Percentiles rank a stretch among this genome's conserved stretches.
These are phyloP conservation scores for Vicia sativa DNA, from an alignment of 306 rosid genomes.

Conservation along the genomic window DNA sequence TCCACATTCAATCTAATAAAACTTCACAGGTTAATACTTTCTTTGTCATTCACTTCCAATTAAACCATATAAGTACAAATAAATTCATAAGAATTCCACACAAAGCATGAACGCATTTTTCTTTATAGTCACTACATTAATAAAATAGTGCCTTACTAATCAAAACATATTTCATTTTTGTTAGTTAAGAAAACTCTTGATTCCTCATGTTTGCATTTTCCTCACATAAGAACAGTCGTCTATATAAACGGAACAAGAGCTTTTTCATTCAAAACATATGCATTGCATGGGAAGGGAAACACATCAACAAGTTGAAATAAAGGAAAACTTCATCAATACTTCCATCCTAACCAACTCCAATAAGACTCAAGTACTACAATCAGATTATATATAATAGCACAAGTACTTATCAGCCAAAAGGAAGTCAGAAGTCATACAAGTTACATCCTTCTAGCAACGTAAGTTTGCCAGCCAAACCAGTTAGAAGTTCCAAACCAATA, in stretches of 20 bases:
- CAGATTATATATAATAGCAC: neutral
- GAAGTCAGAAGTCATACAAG: conserved; percentile 5
- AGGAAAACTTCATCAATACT: neutral
- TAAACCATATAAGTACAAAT: conserved; percentile 11
- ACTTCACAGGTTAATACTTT: neutral
- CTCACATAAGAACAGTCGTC: neutral
- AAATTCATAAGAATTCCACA: conserved; percentile 18
- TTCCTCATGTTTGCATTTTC: conserved; percentile 20
- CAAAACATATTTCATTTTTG: conserved; percentile 6
- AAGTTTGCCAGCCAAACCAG: neutral
- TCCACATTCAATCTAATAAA: conserved; percentile 10
- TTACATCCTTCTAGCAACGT: conserved; percentile 8
- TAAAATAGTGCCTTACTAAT: neutral
- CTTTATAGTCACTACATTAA: neutral
- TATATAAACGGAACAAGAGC: conserved; percentile 3
- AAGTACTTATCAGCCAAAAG: neutral
- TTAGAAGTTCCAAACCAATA: neutral
- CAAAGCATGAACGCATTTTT: neutral
- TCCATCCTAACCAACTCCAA: conserved; percentile 29
- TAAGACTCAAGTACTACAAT: neutral
- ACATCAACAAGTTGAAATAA: conserved; percentile 9
- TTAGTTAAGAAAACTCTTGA: neutral
- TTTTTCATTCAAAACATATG: conserved; percentile 6
- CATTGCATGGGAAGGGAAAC: conserved; percentile 10
- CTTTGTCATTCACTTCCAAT: conserved; percentile 14